phyloP scores from a whole-genome alignment of 768 basidiomycete species.

The Agaricus subrufescens region DNA sequence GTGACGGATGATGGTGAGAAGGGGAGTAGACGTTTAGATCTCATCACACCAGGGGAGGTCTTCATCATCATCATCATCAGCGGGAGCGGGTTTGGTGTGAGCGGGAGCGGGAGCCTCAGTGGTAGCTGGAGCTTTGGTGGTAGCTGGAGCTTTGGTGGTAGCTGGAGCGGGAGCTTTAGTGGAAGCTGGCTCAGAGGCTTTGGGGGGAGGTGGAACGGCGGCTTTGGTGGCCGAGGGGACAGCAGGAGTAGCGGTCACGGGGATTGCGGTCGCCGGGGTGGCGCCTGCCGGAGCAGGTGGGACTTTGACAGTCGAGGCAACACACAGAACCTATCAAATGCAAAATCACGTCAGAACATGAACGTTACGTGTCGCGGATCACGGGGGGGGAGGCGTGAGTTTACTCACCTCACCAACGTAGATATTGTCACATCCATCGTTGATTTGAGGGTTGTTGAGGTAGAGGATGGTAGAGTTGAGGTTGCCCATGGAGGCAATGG shows the following conservation, averaged over 20 bases:
- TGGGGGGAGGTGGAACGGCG: neutral
- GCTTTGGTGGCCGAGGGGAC: slow-evolving; percentile 16
- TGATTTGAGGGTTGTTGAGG: slow-evolving; percentile 73
- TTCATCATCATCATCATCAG: no score
- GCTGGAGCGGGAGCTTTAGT: no score
- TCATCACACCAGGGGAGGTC: neutral
- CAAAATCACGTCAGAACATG: neutral
- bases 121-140: no score
- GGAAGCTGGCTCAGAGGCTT: no score
- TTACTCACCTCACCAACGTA: slow-evolving; percentile 68
- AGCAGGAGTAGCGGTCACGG: slow-evolving; percentile 24
- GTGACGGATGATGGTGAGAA: neutral
- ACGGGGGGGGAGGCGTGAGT: neutral
- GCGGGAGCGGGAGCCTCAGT: no score
- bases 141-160: no score
- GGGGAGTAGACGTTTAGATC: neutral
- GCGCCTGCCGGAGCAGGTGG: slow-evolving; percentile 35
- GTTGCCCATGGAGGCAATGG: slow-evolving; percentile 31
- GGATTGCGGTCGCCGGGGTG: slow-evolving; percentile 23
- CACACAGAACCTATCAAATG: slow-evolving; percentile 49
- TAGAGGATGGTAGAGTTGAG: slow-evolving; percentile 52
- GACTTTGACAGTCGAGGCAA: slow-evolving; percentile 30
- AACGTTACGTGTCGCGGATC: neutral
- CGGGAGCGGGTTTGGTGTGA: no score
- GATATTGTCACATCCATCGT: slow-evolving; percentile 54